These are phyloP conservation scores for Ganoderma boninense DNA, from an alignment of 1,284 basidiomycete genomes.

Conservation along the genomic window DNA sequence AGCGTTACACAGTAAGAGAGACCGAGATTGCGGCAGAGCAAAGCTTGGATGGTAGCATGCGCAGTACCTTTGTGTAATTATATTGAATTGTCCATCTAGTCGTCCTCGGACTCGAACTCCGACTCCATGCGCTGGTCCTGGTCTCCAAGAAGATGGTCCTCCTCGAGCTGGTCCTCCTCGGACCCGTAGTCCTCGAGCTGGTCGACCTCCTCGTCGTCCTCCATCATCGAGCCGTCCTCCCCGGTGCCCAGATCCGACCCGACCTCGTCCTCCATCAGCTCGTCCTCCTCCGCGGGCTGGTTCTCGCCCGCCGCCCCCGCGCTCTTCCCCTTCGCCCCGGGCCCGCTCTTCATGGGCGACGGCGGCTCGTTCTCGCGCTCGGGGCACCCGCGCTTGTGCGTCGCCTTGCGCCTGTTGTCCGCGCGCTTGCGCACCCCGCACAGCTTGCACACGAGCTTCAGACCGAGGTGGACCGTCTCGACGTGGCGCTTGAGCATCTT, in stretches of 20 bases:
- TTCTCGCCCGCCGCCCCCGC: constrained; percentile 4
- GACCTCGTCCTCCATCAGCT: constrained; percentile 8
- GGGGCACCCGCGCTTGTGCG: constrained; percentile 22
- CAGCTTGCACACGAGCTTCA: constrained; percentile 16
- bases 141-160: background rate
- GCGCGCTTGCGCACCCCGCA: constrained; percentile 23
- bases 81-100: constrained; percentile 11
- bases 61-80: background rate
- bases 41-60: background rate
- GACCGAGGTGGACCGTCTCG: constrained; percentile 23
- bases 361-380: constrained; percentile 13
- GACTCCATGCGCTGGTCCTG: constrained; percentile 14
- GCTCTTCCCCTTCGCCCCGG: constrained; percentile 1
- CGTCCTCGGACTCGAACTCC: constrained; percentile 22
- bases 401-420: constrained; percentile 19
- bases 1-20: background rate
- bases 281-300: constrained; percentile 15
- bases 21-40: background rate
- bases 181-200: constrained; percentile 15
- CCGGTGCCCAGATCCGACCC: background rate
- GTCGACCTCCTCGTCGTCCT: constrained; percentile 14
- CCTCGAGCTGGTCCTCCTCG: constrained; percentile 20
- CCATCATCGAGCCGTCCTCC: constrained; percentile 15
- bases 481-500: constrained; percentile 28
- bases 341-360: background rate